Conservation (phyloP, 306 rosid species). For the Glycine tomentella region DNA sequence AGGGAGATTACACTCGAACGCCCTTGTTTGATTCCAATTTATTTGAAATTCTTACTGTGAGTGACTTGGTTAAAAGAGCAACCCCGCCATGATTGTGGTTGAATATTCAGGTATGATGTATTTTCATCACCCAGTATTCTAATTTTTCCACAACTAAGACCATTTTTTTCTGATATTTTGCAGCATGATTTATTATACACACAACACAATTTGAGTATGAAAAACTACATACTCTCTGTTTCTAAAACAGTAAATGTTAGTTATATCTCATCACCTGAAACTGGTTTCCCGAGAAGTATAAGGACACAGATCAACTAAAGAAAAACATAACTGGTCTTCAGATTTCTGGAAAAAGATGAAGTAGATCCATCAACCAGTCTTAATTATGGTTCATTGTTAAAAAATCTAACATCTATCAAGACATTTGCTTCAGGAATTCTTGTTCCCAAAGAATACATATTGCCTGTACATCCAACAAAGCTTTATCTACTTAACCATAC, state of each 20-base stretch:
- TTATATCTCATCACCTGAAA: constrained; percentile 90
- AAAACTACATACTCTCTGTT: constrained; percentile 59
- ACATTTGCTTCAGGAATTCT: constrained; percentile 87
- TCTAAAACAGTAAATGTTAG: constrained; percentile 52
- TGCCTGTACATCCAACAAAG: constrained; percentile 58
- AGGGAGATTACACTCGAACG: constrained; percentile 59
- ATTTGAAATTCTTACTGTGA: constrained; percentile 52
- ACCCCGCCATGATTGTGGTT: constrained; percentile 67
- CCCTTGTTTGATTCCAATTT: constrained; percentile 52
- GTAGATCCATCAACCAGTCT: constrained; percentile 71
- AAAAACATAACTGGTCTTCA: constrained; percentile 71
- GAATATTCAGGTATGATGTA: constrained; percentile 70
- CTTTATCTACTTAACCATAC: constrained; percentile 63
- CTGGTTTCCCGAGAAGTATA: constrained; percentile 67
- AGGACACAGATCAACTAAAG: constrained; percentile 52
- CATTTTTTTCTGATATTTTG: constrained; percentile 44
- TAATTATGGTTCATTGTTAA: constrained; percentile 64
- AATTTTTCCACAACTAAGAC: constrained; percentile 25
- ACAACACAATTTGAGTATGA: constrained; percentile 76
- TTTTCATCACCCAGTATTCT: not conserved
- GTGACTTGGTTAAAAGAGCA: constrained; percentile 32
- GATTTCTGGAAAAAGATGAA: constrained; percentile 53
- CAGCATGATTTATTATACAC: constrained; percentile 74
- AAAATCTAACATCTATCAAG: constrained; percentile 72
- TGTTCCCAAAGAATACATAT: constrained; percentile 77